phyloP scores from a whole-genome alignment of 208 protist species.

The Trichomonas tenax region DNA sequence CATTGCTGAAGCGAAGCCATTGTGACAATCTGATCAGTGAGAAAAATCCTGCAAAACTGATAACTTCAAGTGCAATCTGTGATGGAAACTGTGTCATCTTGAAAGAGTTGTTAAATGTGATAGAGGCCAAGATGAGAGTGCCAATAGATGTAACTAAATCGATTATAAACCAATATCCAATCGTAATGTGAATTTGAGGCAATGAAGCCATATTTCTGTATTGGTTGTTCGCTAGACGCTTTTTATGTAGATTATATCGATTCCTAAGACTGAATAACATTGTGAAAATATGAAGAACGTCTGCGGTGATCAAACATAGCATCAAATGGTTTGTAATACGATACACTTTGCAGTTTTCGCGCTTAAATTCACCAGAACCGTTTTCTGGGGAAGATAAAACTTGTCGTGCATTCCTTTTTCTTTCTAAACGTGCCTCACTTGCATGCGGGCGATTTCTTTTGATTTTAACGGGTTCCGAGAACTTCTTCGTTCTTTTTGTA shows the following conservation, averaged over 20 bases:
- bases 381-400: not conserved
- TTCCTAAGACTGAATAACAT: not conserved
- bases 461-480: not conserved
- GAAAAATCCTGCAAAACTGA: not conserved
- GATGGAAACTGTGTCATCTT: not conserved
- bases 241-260: not conserved
- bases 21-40: not conserved
- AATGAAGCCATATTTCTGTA: not conserved
- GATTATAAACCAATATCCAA: not conserved
- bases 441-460: not conserved
- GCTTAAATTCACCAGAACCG: not conserved
- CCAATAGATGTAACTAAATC: not conserved
- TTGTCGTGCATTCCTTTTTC: not conserved
- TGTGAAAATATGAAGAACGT: not conserved
- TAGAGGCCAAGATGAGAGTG: not conserved
- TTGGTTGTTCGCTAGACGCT: not conserved
- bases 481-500: not conserved
- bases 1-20: not conserved
- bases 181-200: not conserved
- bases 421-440: not conserved
- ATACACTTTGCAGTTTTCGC: not conserved
- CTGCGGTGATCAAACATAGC: not conserved
- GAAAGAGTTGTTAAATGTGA: not conserved
- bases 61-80: not conserved
- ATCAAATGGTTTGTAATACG: not conserved